Percentiles rank a stretch among this genome's conserved stretches.
Evolutionary conservation across 352 stramenopile genomes (phyloP).

Genomic region (Phytophthora crassamura): DNA sequence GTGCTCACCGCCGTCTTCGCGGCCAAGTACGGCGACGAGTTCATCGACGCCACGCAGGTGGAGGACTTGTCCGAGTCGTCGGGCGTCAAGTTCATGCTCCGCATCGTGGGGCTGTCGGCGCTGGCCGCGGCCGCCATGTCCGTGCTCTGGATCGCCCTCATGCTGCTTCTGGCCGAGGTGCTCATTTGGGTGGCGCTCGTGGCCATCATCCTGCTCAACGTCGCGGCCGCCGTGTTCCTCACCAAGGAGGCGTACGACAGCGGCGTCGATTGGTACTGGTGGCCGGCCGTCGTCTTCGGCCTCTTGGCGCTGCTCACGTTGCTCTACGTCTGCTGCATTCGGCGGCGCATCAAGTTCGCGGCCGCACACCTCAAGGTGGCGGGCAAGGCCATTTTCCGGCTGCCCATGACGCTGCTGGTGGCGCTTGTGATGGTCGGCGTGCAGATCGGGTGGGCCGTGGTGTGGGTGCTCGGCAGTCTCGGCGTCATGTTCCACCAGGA

Average conservation of each 20-base stretch:
- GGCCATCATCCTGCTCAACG: conserved; percentile 46
- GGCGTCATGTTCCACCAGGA: conserved; percentile 84
- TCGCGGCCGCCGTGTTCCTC: conserved; percentile 65
- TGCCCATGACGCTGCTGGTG: conserved; percentile 85
- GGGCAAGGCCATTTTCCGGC: conserved; percentile 82
- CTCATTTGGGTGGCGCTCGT: conserved; percentile 59
- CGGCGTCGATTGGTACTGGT: conserved; percentile 68
- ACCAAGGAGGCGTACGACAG: conserved; percentile 74
- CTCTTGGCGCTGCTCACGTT: conserved; percentile 56
- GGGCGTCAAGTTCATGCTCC: conserved; percentile 64
- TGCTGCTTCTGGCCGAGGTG: conserved; percentile 72
- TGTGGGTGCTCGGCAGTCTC: conserved; percentile 87
- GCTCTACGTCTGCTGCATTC: conserved; percentile 72
- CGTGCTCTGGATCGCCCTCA: conserved; percentile 78
- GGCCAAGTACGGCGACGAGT: conserved; percentile 66
- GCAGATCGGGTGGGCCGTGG: conserved; percentile 86
- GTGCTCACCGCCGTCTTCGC: conserved; percentile 56
- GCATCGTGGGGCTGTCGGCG: conserved; percentile 59
- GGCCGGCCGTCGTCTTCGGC: conserved; percentile 64
- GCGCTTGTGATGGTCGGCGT: conserved; percentile 86
- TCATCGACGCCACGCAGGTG: conserved; percentile 58
- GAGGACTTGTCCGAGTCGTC: conserved; percentile 44
- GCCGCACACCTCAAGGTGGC: conserved; percentile 91
- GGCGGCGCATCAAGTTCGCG: conserved; percentile 93
- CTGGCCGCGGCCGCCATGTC: conserved; percentile 67